Conservation (phyloP, 2,329 filamentous ascomycete species). For the Arthrobotrys conoides region DNA sequence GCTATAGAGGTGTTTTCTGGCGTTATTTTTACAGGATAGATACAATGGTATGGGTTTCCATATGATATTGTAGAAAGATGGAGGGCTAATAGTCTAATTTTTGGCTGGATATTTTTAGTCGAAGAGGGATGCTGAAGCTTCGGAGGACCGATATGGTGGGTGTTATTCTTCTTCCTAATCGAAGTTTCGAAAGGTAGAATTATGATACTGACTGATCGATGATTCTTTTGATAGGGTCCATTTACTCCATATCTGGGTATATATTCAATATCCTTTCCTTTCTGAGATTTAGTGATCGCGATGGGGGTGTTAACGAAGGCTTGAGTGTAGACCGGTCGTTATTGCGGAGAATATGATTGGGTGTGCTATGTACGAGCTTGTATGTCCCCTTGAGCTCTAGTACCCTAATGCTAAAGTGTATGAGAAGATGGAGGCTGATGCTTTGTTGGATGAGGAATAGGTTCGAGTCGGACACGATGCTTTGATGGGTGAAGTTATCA, state of each 20-base stretch:
- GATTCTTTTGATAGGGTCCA: conserved; percentile 69
- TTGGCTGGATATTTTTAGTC: conserved; percentile 18
- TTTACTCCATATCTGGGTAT: conserved; percentile 79
- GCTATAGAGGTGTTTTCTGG: conserved; percentile 3
- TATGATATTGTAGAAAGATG: neutral
- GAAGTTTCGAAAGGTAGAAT: conserved; percentile 1
- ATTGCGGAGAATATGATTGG: conserved; percentile 98
- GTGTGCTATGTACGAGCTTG: conserved; percentile 99
- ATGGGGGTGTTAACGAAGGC: conserved; percentile 40
- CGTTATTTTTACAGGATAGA: neutral
- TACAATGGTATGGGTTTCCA: conserved; percentile 13
- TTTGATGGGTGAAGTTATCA: conserved; percentile 97
- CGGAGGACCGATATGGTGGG: conserved; percentile 74
- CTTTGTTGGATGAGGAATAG: conserved; percentile 68
- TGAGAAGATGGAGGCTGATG: conserved; percentile 1
- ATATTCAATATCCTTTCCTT: conserved; percentile 63
- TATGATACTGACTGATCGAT: conserved; percentile 38
- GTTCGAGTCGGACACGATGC: conserved; percentile 92
- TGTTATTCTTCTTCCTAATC: conserved; percentile 42
- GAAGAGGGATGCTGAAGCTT: conserved; percentile 68
- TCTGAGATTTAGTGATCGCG: conserved; percentile 14
- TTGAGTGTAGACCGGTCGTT: conserved; percentile 81
- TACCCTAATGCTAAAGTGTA: neutral
- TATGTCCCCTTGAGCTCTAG: conserved; percentile 69
- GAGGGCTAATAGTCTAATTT: conserved; percentile 7